These are phyloP conservation scores for Phytophthora sp. DNA, from an alignment of 352 stramenopile genomes.

Conservation along the genomic window DNA sequence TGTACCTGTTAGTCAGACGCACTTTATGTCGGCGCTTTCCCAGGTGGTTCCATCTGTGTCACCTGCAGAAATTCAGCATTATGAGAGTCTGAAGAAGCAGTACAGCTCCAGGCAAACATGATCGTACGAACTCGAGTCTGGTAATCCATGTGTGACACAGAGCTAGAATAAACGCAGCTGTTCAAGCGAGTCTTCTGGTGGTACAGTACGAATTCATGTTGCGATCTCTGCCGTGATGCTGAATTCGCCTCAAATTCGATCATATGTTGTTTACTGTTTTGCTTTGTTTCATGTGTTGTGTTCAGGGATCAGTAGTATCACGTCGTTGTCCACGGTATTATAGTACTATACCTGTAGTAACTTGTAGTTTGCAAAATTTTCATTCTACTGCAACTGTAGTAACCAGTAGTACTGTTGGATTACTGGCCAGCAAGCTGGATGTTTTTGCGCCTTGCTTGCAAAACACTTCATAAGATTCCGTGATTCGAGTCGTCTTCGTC, in stretches of 20 bases:
- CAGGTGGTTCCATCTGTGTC: slow-evolving; percentile 87
- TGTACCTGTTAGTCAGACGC: slow-evolving; percentile 56
- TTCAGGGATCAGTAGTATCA: slow-evolving; percentile 4
- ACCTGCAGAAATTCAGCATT: slow-evolving; percentile 83
- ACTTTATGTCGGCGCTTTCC: slow-evolving; percentile 66
- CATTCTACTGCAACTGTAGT: too few relatives aligned
- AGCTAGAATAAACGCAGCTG: slow-evolving; percentile 8
- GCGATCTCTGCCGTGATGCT: slow-evolving; percentile 18
- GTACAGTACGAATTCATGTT: not conserved
- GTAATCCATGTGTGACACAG: slow-evolving; percentile 6
- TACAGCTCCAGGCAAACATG: slow-evolving; percentile 75
- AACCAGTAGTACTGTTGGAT: too few relatives aligned
- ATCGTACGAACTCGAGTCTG: slow-evolving; percentile 5
- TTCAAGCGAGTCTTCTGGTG: slow-evolving; percentile 10
- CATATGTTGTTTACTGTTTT: slow-evolving; percentile 17
- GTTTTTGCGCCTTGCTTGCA: too few relatives aligned
- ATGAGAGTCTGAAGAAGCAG: slow-evolving; percentile 87
- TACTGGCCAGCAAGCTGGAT: too few relatives aligned
- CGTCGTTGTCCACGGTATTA: too few relatives aligned
- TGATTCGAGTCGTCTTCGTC: too few relatives aligned
- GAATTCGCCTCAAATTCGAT: too few relatives aligned
- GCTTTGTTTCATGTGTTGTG: slow-evolving; percentile 24
- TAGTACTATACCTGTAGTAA: too few relatives aligned
- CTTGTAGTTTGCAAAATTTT: too few relatives aligned
- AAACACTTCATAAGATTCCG: too few relatives aligned